Evolutionary conservation across 2,329 filamentous ascomycete species (phyloP), one percentile per base, ranked within the genome.

Genomic region (Aspergillus ibericus): DNA sequence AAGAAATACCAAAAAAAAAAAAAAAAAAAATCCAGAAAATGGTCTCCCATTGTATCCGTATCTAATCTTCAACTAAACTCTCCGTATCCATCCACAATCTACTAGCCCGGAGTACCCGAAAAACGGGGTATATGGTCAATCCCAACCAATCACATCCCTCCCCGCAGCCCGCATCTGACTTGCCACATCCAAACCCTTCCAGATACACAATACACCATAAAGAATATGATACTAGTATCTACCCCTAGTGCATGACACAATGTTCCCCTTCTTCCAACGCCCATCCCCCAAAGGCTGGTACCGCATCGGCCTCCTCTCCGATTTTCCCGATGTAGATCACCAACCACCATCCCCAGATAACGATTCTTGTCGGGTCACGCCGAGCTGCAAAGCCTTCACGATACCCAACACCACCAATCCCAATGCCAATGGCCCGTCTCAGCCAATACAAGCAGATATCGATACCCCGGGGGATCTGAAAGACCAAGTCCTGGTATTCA

Each of bases 401-500:
- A 78, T 83, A 5, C 79, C 81, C 5, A 74, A 73, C 42, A 70
- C 71, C 10, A 73, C 79, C 16, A 57, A 35, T 12, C 53, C 48
- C 7, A 18, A n/a, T 15, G 16, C 51, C 25, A 27, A 2, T 32
- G 52, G 15, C 40, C 71, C 63, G 16, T 71, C 73, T 8, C 15
- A 40, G 16, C 2, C 71, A 73, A 52, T 63, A 2, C 61, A 69
- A 52, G 64, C 64, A 44, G 64, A 66, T 40, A 27, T 76, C 68
- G 10, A 74, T 63, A 0, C 78, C 78, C 72, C 66, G 1, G 70
- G 72, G 3, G 74, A 78, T 2, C 56, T 86, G 56, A 80, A 78
- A 47, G 80, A 88, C 56, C 87, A 90, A 66, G 84, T 90, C 0
- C 77, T 90, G 16, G 80, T 90, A 0, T 90, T 89, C 61, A 80